Evolutionary conservation across 2,329 filamentous ascomycete species (phyloP).

Genomic region (Colletotrichum eremochloae): DNA sequence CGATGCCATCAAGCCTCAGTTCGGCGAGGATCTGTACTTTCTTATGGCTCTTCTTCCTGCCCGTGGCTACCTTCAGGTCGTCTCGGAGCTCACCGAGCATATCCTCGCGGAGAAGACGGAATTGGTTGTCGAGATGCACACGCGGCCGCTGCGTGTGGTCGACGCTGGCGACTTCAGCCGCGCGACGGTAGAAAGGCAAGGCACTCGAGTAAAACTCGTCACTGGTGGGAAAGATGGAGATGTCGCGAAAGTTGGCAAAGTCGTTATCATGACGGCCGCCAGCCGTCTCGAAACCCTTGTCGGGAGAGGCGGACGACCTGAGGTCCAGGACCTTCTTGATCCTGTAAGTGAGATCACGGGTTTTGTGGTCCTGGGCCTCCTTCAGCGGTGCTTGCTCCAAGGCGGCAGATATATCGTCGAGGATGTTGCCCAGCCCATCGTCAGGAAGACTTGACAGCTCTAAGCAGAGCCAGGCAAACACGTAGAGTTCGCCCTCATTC

Average conservation of each 20-base stretch:
- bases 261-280: slow-evolving; percentile 84
- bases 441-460: slow-evolving; percentile 59
- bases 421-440: slow-evolving; percentile 44
- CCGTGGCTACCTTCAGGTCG: slow-evolving; percentile 66
- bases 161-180: slow-evolving; percentile 61
- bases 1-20: slow-evolving; percentile 55
- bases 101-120: slow-evolving; percentile 78
- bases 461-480: slow-evolving; percentile 63
- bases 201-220: slow-evolving; percentile 71
- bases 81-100: slow-evolving; percentile 76
- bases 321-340: slow-evolving; percentile 56
- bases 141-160: slow-evolving; percentile 54
- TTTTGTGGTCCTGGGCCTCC: slow-evolving; percentile 44
- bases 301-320: slow-evolving; percentile 43
- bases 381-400: slow-evolving; percentile 47
- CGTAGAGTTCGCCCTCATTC: slow-evolving; percentile 47
- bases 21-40: slow-evolving; percentile 54
- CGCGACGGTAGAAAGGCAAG: slow-evolving; percentile 67
- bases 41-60: slow-evolving; percentile 61
- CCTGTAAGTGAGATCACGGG: slow-evolving; percentile 49
- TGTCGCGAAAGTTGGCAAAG: slow-evolving; percentile 69
- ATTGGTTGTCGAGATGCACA: slow-evolving; percentile 77
- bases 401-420: slow-evolving; percentile 46
- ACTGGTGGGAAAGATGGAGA: slow-evolving; percentile 74
- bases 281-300: slow-evolving; percentile 50